A percentile compares a stretch with the other conserved stretches of the same genome.
phyloP scores from a whole-genome alignment of 805 yeast genomes.

The Priceomyces fermenticarens region DNA sequence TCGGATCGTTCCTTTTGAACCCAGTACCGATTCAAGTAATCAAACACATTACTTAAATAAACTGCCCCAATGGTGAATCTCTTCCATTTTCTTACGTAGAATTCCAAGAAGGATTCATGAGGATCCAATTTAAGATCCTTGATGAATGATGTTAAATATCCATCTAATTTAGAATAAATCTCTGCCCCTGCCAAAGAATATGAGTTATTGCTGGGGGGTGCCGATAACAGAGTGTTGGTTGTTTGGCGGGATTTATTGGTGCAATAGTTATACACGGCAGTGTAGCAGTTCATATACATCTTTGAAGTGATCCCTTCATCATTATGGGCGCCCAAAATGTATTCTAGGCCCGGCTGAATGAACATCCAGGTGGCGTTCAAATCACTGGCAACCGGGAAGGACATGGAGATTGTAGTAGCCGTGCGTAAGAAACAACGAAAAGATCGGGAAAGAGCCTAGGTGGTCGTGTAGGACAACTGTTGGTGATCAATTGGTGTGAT shows the following conservation, averaged over 20 bases:
- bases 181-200: conserved; percentile 82
- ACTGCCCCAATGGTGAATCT: conserved; percentile 90
- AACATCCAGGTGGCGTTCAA: conserved; percentile 71
- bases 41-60: conserved; percentile 87
- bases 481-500: too few species aligned
- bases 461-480: too few species aligned
- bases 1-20: conserved; percentile 93
- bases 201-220: conserved; percentile 21
- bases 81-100: conserved; percentile 85
- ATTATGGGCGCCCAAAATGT: conserved; percentile 67
- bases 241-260: conserved; percentile 63
- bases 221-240: conserved; percentile 10
- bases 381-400: conserved; percentile 57
- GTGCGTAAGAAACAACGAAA: too few species aligned
- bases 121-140: conserved; percentile 46
- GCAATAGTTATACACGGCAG: conserved; percentile 91
- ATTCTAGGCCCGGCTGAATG: conserved; percentile 72
- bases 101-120: conserved; percentile 69
- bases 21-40: conserved; percentile 96
- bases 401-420: conserved; percentile 1
- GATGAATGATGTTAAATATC: conserved; percentile 63
- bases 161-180: conserved; percentile 68
- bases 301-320: conserved; percentile 61
- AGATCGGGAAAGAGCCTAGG: too few species aligned
- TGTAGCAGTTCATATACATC: conserved; percentile 86